Evolutionary conservation across 176 grass and related monocot genomes (phyloP).

Genomic region (Ensete glaucum): DNA sequence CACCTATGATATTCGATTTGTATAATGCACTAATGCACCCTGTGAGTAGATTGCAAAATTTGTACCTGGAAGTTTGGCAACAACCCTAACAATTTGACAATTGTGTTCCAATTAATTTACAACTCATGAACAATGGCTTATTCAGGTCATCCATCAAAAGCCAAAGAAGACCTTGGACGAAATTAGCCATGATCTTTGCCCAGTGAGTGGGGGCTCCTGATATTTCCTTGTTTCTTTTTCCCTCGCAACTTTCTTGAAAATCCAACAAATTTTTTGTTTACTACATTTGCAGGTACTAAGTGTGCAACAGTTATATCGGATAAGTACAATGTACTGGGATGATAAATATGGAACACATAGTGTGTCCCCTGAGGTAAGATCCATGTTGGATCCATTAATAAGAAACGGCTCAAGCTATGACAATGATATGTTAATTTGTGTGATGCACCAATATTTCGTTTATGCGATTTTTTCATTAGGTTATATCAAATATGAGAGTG

Average conservation of each 20-base stretch:
- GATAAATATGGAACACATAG: slow-evolving; percentile 97
- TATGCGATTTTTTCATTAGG: slow-evolving; percentile 29
- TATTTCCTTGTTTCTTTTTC: not conserved
- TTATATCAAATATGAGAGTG: slow-evolving; percentile 97
- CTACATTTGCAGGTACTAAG: slow-evolving; percentile 62
- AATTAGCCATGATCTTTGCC: slow-evolving; percentile 99
- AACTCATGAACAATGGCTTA: slow-evolving; percentile 20
- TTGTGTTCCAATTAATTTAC: not conserved
- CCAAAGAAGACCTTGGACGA: slow-evolving; percentile 96
- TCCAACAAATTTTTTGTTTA: slow-evolving; percentile 17
- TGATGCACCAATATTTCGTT: slow-evolving; percentile 17
- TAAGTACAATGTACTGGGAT: slow-evolving; percentile 99
- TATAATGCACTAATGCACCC: not conserved
- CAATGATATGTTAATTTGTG: not conserved
- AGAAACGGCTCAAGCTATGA: not conserved
- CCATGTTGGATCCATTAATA: slow-evolving; percentile 9
- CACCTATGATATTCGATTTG: not conserved
- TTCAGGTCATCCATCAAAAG: slow-evolving; percentile 99
- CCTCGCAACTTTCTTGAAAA: slow-evolving; percentile 15
- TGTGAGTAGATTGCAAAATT: not conserved
- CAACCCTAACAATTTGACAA: not conserved
- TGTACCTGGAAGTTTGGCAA: slow-evolving; percentile 15
- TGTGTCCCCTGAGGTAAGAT: slow-evolving; percentile 81
- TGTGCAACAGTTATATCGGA: slow-evolving; percentile 97
- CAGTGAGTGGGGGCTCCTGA: slow-evolving; percentile 21